Evolutionary conservation across 2,329 filamentous ascomycete species (phyloP).

Genomic region (Fusarium paranaense): DNA sequence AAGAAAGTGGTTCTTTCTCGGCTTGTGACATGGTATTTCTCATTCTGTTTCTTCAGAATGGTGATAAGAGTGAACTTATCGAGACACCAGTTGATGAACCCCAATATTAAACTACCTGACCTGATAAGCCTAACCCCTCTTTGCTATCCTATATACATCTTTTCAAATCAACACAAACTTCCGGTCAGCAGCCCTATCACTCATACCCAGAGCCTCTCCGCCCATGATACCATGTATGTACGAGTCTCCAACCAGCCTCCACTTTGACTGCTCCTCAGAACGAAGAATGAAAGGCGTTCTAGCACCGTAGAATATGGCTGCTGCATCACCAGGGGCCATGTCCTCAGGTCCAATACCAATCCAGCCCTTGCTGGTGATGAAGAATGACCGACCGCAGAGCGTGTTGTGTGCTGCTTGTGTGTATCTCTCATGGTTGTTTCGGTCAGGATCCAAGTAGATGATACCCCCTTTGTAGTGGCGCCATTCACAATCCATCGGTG

Average conservation of each 20-base stretch:
- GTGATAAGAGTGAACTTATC: no score
- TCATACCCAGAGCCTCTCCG: not conserved
- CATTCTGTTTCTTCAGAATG: not conserved
- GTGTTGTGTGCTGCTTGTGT: not conserved
- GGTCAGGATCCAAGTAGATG: not conserved
- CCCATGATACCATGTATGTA: not conserved
- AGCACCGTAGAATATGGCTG: not conserved
- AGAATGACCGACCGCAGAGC: not conserved
- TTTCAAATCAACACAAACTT: not conserved
- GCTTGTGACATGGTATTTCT: not conserved
- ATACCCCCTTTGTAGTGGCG: not conserved
- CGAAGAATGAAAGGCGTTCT: not conserved
- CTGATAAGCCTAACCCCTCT: not conserved
- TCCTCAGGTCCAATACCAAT: not conserved
- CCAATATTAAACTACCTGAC: not conserved
- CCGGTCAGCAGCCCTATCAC: not conserved
- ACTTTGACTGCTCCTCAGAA: not conserved
- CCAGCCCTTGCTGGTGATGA: not conserved
- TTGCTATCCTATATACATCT: not conserved
- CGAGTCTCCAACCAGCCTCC: not conserved
- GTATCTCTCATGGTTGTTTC: not conserved
- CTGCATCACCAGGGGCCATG: not conserved
- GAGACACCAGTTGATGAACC: not conserved
- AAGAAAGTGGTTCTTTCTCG: not conserved
- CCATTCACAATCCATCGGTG: not conserved